These are phyloP conservation scores for Saksenaea vasiformis DNA, from an alignment of 371 early-diverging fungal genomes.

Conservation along the genomic window DNA sequence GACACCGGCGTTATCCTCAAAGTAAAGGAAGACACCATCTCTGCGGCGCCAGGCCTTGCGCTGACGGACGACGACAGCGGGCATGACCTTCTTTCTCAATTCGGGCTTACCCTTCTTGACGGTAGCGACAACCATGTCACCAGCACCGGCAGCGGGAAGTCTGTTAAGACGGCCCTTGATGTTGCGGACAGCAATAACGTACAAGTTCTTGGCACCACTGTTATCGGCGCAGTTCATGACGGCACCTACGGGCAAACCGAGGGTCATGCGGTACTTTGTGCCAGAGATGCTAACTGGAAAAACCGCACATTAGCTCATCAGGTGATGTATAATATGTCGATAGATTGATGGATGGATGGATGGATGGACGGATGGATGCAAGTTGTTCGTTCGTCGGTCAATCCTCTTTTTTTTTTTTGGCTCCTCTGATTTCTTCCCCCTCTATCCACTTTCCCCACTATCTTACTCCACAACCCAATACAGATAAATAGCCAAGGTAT, in stretches of 20 bases:
- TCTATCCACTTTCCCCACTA: background rate
- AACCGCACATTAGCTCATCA: background rate
- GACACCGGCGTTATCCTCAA: slow-evolving; percentile 73
- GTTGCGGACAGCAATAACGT: slow-evolving; percentile 98
- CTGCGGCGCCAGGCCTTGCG: slow-evolving; percentile 98
- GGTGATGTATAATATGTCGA: background rate
- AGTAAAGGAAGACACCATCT: slow-evolving; percentile 98
- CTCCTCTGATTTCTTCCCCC: background rate
- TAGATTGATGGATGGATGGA: slow-evolving; percentile 4
- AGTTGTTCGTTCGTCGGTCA: slow-evolving; percentile 4
- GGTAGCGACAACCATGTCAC: slow-evolving; percentile 99
- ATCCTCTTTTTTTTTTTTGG: background rate
- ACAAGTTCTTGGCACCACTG: slow-evolving; percentile 99
- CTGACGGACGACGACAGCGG: slow-evolving; percentile 99
- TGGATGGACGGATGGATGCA: slow-evolving; percentile 12
- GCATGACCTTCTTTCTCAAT: slow-evolving; percentile 98
- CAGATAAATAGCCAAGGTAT: background rate
- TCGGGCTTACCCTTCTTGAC: slow-evolving; percentile 99
- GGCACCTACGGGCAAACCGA: slow-evolving; percentile 98
- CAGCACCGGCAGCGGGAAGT: slow-evolving; percentile 99
- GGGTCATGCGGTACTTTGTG: slow-evolving; percentile 97
- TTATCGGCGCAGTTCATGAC: slow-evolving; percentile 99
- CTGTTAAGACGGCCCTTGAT: slow-evolving; percentile 98
- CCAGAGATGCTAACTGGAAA: slow-evolving; percentile 69
- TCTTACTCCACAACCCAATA: background rate